Evolutionary conservation across 768 basidiomycete species (phyloP).

Genomic region (Phanerochaete carnosa): DNA sequence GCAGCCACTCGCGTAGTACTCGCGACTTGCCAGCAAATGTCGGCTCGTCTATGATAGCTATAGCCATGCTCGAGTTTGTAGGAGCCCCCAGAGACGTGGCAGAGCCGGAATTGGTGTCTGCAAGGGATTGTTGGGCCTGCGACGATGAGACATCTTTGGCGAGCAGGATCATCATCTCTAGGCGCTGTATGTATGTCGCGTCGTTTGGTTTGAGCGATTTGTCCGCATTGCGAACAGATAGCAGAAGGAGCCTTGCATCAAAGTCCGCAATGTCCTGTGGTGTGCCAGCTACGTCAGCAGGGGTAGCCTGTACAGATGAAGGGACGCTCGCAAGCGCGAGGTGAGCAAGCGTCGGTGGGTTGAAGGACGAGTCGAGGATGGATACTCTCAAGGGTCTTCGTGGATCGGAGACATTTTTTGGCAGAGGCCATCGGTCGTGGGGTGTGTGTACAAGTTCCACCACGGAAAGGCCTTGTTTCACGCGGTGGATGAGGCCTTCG

Average conservation of each 20-base stretch:
- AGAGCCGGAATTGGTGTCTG: not conserved
- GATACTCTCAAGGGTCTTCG: constrained; percentile 46
- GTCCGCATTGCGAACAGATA: constrained; percentile 86
- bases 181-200: constrained; percentile 70
- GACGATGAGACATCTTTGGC: constrained; percentile 39
- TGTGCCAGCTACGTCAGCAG: not conserved
- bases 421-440: constrained; percentile 65
- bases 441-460: constrained; percentile 62
- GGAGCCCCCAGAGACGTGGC: not conserved
- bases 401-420: constrained; percentile 18
- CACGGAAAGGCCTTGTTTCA: constrained; percentile 44
- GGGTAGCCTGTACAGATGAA: constrained; percentile 8
- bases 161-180: constrained; percentile 85
- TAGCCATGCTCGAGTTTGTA: constrained; percentile 50
- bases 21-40: constrained; percentile 83
- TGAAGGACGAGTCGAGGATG: constrained; percentile 90
- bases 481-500: constrained; percentile 19
- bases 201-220: constrained; percentile 70
- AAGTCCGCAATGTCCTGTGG: constrained; percentile 32
- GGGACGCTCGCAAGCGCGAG: constrained; percentile 61
- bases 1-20: constrained; percentile 51
- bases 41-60: constrained; percentile 84
- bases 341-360: constrained; percentile 88
- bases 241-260: constrained; percentile 72
- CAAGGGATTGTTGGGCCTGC: not conserved